A percentile compares a stretch with the other conserved stretches of the same genome.
Evolutionary conservation across 805 yeast species (phyloP).

Genomic region (Komagataella ulmi): DNA sequence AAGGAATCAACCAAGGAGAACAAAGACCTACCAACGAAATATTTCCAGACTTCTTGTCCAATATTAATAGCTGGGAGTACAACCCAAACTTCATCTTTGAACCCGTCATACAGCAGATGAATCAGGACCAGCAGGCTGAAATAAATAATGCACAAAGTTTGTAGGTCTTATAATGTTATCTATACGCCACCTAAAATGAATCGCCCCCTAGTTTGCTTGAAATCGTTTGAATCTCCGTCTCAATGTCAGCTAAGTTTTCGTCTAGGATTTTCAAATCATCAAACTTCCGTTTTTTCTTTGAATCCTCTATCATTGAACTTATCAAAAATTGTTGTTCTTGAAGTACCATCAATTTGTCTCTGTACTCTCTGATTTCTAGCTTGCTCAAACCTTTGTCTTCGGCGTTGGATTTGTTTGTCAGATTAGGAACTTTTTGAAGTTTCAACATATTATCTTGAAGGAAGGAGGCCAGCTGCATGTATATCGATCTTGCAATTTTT

Average conservation of each 20-base stretch:
- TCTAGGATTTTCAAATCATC: conserved; percentile 60
- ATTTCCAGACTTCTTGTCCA: conserved; percentile 9
- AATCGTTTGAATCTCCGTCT: conserved; percentile 29
- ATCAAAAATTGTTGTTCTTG: conserved; percentile 75
- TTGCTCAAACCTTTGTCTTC: conserved; percentile 24
- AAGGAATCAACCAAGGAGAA: neutral
- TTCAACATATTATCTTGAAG: conserved; percentile 57
- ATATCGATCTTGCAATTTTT: conserved; percentile 38
- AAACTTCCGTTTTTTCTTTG: conserved; percentile 55
- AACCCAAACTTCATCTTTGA: conserved; percentile 2
- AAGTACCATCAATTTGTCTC: conserved; percentile 76
- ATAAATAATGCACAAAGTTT: neutral
- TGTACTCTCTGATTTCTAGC: conserved; percentile 37
- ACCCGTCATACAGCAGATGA: conserved; percentile 7
- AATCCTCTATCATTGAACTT: conserved; percentile 44
- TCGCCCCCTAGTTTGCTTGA: conserved; percentile 45
- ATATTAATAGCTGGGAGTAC: conserved; percentile 12
- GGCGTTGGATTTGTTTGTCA: conserved; percentile 17
- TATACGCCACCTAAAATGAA: conserved; percentile 9
- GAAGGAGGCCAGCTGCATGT: conserved; percentile 40
- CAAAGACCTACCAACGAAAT: neutral
- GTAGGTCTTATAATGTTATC: neutral
- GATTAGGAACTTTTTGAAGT: conserved; percentile 44
- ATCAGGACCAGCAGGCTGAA: conserved; percentile 20
- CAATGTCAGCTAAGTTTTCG: conserved; percentile 44